These are phyloP conservation scores for Lignosus rhinocerotis DNA, from an alignment of 1,284 basidiomycete species.

Conservation along the genomic window DNA sequence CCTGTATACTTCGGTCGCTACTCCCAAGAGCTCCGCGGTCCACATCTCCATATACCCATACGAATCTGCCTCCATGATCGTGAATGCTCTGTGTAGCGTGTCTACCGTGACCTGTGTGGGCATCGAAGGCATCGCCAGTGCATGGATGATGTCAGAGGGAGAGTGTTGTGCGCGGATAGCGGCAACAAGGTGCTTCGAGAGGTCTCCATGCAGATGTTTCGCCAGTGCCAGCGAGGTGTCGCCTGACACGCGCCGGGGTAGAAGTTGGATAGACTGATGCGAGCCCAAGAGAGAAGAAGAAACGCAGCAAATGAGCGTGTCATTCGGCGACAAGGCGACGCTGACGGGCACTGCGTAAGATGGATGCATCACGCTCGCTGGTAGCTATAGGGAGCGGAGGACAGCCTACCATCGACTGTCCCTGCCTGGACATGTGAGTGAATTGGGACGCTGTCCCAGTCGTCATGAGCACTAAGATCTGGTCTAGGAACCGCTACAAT, in stretches of 20 bases:
- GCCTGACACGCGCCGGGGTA: slow-evolving; percentile 40
- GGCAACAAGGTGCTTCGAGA: slow-evolving; percentile 36
- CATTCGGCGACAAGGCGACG: slow-evolving; percentile 57
- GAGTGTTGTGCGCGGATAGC: slow-evolving; percentile 48
- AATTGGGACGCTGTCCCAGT: slow-evolving; percentile 51
- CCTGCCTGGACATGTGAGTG: slow-evolving; percentile 41
- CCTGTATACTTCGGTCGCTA: slow-evolving; percentile 59
- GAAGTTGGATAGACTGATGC: slow-evolving; percentile 45
- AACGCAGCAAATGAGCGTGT: slow-evolving; percentile 49
- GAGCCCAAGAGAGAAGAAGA: slow-evolving; percentile 43
- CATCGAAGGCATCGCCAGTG: slow-evolving; percentile 43
- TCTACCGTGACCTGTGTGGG: slow-evolving; percentile 42
- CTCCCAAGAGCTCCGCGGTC: slow-evolving; percentile 51
- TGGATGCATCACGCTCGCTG: background rate
- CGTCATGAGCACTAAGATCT: slow-evolving; percentile 50
- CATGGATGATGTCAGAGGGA: slow-evolving; percentile 55
- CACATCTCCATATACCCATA: slow-evolving; percentile 28
- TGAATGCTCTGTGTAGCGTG: slow-evolving; percentile 44
- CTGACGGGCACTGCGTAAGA: slow-evolving; percentile 47
- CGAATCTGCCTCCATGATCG: slow-evolving; percentile 39
- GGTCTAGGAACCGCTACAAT: slow-evolving; percentile 39
- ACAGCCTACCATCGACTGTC: slow-evolving; percentile 34
- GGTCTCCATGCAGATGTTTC: slow-evolving; percentile 12
- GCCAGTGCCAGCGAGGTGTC: slow-evolving; percentile 11
- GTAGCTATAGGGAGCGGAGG: background rate